Evolutionary conservation across 2,329 filamentous ascomycete species (phyloP), one percentile per base, ranked within the genome.

Genomic region (Cladophialophora immunda): DNA sequence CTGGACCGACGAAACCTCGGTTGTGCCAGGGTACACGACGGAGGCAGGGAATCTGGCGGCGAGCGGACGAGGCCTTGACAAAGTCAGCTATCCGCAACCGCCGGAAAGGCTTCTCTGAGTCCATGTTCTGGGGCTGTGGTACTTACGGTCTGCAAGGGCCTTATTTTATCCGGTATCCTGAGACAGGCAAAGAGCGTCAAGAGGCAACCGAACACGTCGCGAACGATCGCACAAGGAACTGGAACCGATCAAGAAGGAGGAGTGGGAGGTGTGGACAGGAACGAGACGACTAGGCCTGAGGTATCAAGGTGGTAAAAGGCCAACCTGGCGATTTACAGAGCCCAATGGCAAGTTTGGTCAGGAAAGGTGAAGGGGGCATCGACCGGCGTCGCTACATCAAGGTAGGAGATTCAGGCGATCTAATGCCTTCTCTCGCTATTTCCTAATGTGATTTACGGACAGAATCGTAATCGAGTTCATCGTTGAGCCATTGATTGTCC

Each of bases 151-250:
- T 8, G 7, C 56, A 63, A 65, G 60, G 60, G 8, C 52, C 60
- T 30, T 63, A 13, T 47, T 34, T 41, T 57, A 56, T 63, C 36
- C 57, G 29, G 50, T 8, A 8, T 3, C 27, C 19, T 19, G 32
- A 63, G 34, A 63, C 60, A 2, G 52, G 8, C 2, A 55, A 30
- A 45, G 50, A 63, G 25, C 30, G 36, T 84, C 86, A 67, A 38
- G 50, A 67, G 17, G 59, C 67, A 32, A 36, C 61, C n/a, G 47
- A 66, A 58, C 50, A 72, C 58, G 32, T 75, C n/a, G n/a, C 27
- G 56, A 70, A 13, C 30, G 34, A 25, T 13, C 72, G 1, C 74
- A 76, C 69, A 27, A 59, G 47, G 54, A 57, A 22, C 19, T 60
- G 19, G 62, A 76, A 50, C 27, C 11, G 17, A 22, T 30, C 8